A percentile compares a stretch with the other conserved stretches of the same genome.
Conservation (phyloP, 768 basidiomycete genomes). For the Strobilomyces confusus region DNA sequence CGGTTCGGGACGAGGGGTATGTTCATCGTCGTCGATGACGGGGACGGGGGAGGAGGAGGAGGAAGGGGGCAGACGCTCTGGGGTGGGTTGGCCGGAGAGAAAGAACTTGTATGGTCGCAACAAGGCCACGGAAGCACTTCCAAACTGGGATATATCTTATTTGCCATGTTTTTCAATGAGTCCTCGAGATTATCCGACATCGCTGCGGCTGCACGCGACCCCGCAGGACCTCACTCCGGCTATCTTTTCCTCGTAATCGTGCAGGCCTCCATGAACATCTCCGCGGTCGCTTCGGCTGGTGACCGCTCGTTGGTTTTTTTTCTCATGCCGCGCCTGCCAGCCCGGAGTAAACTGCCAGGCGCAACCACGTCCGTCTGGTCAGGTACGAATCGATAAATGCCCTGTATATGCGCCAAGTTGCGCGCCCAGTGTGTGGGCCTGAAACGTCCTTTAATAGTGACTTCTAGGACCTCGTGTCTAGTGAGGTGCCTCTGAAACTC, state of each 20-base stretch:
- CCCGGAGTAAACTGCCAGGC: too few relatives aligned
- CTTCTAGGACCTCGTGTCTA: neutral
- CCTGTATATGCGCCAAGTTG: neutral
- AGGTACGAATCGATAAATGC: neutral
- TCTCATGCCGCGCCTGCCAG: neutral
- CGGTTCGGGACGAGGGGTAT: conserved; percentile 35
- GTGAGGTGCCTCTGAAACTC: conserved; percentile 4
- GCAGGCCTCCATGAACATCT: neutral
- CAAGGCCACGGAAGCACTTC: conserved; percentile 25
- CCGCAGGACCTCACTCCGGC: neutral
- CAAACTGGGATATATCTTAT: conserved; percentile 18
- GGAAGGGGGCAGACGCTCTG: conserved; percentile 16
- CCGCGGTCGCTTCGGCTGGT: neutral
- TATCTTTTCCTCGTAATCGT: neutral
- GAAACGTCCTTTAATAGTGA: conserved; percentile 10
- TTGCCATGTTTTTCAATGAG: conserved; percentile 11
- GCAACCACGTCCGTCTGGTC: neutral
- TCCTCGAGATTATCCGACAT: neutral
- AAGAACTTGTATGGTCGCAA: conserved; percentile 15
- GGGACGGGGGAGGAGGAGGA: neutral
- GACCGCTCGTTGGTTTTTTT: neutral
- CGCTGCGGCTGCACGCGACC: neutral
- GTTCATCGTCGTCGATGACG: conserved; percentile 14
- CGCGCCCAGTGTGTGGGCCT: neutral
- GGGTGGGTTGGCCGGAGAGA: conserved; percentile 15